Evolutionary conservation across 768 basidiomycete genomes (phyloP), one percentile per base, ranked within the genome.

Genomic region (Chalciporus piperatus): DNA sequence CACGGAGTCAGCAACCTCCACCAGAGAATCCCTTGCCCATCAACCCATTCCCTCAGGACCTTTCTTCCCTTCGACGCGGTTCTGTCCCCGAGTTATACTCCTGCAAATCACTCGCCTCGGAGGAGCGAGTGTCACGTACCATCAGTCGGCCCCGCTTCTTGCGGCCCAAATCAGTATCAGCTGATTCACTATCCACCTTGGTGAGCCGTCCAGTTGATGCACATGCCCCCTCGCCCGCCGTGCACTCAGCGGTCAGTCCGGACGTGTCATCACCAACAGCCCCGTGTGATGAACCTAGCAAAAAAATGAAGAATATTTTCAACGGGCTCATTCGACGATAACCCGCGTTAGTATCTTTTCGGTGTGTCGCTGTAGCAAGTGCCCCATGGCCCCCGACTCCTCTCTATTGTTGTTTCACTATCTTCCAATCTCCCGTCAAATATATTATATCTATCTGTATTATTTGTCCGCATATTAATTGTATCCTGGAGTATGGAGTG

Each of bases 151-250:
- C 54, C 30, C 68, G 68, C 20, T 62, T 62, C 42, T 55, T 70
- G 23, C 79, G 76, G 48, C 63, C 72, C 9, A 80, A 79, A 61
- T 82, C 81, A 6, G 70, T 77, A 48, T 85, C 84, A 4, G 73
- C 77, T 0, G 84, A 84, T 54, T 81, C 81, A 6, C 66, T 80
- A 10, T 74, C 79, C n/a, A 70, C 68, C 3, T 51, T 66, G 7
- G 41, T 45, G 41, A 45, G 54, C 16, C 44, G 41, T 35, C 20
- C 64, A 41, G 33, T 40, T 12, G 58, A 58, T 37, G 25, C 40
- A 30, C 47, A 56, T 46, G 33, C 35, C 28, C 30, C 44, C 32
- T 50, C 56, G 23, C 46, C 43, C 47, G 41, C 54, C 22, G 48
- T 40, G n/a, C 56, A 52, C 9, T 42, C 32, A 7, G 33, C 28